Percentiles rank a stretch among this genome's conserved stretches.
Evolutionary conservation across 2,329 filamentous ascomycete species (phyloP).

Genomic region (Pseudogymnoascus destructans): DNA sequence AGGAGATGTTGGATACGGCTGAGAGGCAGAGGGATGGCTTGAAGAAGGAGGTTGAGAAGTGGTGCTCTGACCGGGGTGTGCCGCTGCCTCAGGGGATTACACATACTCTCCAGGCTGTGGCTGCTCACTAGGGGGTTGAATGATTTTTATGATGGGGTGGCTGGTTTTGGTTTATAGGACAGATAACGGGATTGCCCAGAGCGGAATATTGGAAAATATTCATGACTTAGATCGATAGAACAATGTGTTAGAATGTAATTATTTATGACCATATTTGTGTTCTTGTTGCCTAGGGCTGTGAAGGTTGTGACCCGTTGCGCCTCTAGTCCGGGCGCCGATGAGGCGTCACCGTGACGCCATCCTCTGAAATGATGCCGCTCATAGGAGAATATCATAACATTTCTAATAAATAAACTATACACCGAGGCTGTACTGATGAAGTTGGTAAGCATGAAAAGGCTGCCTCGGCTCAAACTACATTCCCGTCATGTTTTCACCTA

Average conservation of each 20-base stretch:
- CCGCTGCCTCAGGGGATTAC: background rate
- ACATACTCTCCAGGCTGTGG: background rate
- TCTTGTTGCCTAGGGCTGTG: background rate
- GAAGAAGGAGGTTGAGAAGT: constrained; percentile 62
- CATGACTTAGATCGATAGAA: background rate
- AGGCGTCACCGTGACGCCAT: background rate
- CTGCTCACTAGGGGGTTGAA: background rate
- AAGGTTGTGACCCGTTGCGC: background rate
- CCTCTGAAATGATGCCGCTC: background rate
- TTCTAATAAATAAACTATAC: background rate
- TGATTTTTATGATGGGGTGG: background rate
- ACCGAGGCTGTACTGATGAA: background rate
- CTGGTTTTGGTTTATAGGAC: background rate
- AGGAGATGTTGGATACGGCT: constrained; percentile 55
- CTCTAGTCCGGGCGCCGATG: background rate
- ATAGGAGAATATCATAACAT: background rate
- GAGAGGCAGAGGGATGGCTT: constrained; percentile 51
- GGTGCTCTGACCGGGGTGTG: constrained; percentile 42
- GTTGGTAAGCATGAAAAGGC: background rate
- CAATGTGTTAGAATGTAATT: background rate
- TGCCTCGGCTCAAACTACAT: background rate
- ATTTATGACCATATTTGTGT: background rate
- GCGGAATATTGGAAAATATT: background rate
- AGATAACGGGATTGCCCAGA: background rate
- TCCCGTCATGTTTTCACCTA: background rate